A percentile compares a stretch with the other conserved stretches of the same genome.
Conservation (phyloP, 345 rosid genomes). For the Aegle marmelos region DNA sequence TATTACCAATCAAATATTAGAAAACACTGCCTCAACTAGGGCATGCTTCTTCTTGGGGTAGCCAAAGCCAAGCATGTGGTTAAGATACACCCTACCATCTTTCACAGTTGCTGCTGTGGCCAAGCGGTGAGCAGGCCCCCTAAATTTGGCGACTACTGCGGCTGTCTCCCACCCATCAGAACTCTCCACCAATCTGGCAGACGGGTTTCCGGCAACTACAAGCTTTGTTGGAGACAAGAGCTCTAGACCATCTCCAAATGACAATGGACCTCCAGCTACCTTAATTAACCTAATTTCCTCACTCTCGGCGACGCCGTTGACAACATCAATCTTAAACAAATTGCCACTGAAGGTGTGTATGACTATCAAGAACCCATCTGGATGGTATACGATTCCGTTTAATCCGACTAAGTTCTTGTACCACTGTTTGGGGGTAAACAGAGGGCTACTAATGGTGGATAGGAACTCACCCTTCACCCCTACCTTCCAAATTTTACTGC, state of each 20-base stretch:
- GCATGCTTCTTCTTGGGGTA: constrained; percentile 80
- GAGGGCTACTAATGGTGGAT: constrained; percentile 49
- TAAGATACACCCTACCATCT: constrained; percentile 75
- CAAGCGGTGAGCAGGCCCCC: constrained; percentile 67
- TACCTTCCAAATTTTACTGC: constrained; percentile 71
- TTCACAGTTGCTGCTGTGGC: constrained; percentile 81
- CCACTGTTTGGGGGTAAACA: constrained; percentile 68
- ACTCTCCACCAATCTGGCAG: constrained; percentile 73
- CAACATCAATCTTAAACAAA: constrained; percentile 55
- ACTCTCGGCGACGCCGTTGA: not conserved
- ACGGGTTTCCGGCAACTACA: constrained; percentile 82
- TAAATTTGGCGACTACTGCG: constrained; percentile 52
- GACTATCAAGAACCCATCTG: constrained; percentile 69
- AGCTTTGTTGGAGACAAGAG: constrained; percentile 61
- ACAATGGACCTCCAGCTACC: constrained; percentile 52
- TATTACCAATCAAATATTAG: constrained; percentile 10
- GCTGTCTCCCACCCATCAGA: constrained; percentile 84
- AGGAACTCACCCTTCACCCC: constrained; percentile 55
- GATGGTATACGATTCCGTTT: constrained; percentile 84
- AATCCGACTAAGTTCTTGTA: constrained; percentile 58
- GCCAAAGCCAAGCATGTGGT: constrained; percentile 74
- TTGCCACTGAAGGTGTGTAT: constrained; percentile 74
- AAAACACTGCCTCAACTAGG: constrained; percentile 76
- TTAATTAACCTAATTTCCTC: constrained; percentile 44
- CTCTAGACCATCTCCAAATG: constrained; percentile 77